Percentiles rank a stretch among this genome's conserved stretches.
Evolutionary conservation across 805 yeast genomes (phyloP).

Genomic region (Saccharomycopsis olivae): DNA sequence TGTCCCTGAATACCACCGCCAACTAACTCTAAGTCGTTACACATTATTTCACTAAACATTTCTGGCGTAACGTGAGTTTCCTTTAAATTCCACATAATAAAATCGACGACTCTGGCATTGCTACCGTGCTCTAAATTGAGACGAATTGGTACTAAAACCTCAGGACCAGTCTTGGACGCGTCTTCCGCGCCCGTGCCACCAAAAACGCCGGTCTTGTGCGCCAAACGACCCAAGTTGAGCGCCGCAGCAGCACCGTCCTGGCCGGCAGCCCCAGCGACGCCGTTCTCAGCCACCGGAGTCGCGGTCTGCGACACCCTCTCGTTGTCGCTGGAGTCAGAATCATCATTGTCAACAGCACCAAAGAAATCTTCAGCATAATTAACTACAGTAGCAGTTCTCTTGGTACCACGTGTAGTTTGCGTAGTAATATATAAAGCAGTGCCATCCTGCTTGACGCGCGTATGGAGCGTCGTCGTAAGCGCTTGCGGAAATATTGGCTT

Average conservation of each 20-base stretch:
- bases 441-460: constrained; percentile 62
- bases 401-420: constrained; percentile 67
- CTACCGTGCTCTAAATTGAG: constrained; percentile 51
- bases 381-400: constrained; percentile 58
- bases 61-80: constrained; percentile 63
- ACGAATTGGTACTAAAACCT: constrained; percentile 50
- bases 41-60: constrained; percentile 61
- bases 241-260: too few relatives aligned
- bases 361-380: constrained; percentile 74
- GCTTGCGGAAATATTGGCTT: constrained; percentile 56
- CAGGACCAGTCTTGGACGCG: neutral
- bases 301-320: constrained; percentile 4
- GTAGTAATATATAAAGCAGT: constrained; percentile 66
- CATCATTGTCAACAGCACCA: constrained; percentile 33
- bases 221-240: constrained; percentile 29
- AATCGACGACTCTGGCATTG: constrained; percentile 46
- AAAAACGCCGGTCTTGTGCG: constrained; percentile 26
- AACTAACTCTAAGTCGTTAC: constrained; percentile 78
- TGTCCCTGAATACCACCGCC: constrained; percentile 47
- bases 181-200: neutral
- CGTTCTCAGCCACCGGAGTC: constrained; percentile 9
- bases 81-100: constrained; percentile 64
- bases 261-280: constrained; percentile 19
- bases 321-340: constrained; percentile 11
- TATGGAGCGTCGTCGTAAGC: constrained; percentile 59